Conservation (phyloP, 768 basidiomycete genomes). For the Lactifluus pinguis region DNA sequence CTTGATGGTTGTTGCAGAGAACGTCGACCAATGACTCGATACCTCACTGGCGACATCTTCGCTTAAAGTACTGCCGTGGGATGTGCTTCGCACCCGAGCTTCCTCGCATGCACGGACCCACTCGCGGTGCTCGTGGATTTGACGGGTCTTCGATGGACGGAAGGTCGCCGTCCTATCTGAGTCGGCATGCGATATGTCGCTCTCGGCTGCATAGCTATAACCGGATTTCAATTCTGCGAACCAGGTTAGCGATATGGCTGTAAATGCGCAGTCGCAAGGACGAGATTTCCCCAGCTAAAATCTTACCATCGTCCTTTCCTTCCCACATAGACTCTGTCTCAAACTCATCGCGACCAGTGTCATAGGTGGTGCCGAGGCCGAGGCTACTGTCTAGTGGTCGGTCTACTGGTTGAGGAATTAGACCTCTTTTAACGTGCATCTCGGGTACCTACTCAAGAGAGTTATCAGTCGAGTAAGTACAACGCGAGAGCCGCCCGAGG, state of each 20-base stretch:
- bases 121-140: constrained; percentile 1
- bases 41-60: background rate
- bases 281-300: background rate
- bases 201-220: constrained; percentile 8
- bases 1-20: constrained; percentile 8
- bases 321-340: constrained; percentile 10
- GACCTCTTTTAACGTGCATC: constrained; percentile 16
- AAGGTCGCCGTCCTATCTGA: constrained; percentile 6
- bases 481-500: constrained; percentile 16
- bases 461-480: constrained; percentile 15
- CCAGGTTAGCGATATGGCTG: background rate
- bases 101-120: constrained; percentile 9
- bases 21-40: constrained; percentile 12
- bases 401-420: constrained; percentile 8
- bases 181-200: constrained; percentile 12
- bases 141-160: constrained; percentile 3
- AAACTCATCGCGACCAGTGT: background rate
- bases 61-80: background rate
- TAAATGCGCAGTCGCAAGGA: background rate
- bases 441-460: constrained; percentile 17
- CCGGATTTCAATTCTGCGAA: constrained; percentile 11
- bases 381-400: background rate
- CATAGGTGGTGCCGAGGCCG: background rate
- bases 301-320: constrained; percentile 15
- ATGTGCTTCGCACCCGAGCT: background rate